phyloP scores from a whole-genome alignment of 2,329 filamentous ascomycete species.

The Magnaporthales sp. region DNA sequence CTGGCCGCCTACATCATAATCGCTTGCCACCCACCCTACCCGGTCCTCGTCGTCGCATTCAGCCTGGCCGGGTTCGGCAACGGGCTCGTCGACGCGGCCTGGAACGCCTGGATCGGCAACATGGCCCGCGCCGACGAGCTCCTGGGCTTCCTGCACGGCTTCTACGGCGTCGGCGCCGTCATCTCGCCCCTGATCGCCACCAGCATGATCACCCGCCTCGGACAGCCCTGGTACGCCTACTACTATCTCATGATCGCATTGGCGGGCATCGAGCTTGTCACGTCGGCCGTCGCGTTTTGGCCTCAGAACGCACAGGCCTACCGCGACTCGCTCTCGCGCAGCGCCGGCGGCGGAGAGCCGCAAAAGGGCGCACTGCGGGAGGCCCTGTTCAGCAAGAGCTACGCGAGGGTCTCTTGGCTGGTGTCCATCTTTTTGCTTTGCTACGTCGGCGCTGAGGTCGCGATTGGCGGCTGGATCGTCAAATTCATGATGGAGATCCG shows the following conservation, averaged over 20 bases:
- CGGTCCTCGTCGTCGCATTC: slow-evolving; percentile 55
- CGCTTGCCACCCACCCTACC: slow-evolving; percentile 60
- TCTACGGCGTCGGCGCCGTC: slow-evolving; percentile 64
- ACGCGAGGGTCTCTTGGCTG: slow-evolving; percentile 58
- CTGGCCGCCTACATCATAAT: slow-evolving; percentile 57
- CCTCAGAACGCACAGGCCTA: slow-evolving; percentile 48
- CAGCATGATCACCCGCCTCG: slow-evolving; percentile 56
- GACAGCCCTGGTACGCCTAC: slow-evolving; percentile 60
- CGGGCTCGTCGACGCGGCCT: slow-evolving; percentile 54
- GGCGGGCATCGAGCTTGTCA: slow-evolving; percentile 44
- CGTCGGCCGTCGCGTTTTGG: slow-evolving; percentile 54
- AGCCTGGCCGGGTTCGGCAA: slow-evolving; percentile 63
- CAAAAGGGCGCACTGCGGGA: slow-evolving; percentile 28
- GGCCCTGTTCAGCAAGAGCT: slow-evolving; percentile 1
- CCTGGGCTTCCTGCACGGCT: slow-evolving; percentile 62
- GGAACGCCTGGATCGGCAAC: slow-evolving; percentile 57
- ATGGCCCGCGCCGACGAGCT: slow-evolving; percentile 68
- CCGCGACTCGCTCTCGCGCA: slow-evolving; percentile 23
- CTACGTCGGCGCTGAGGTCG: slow-evolving; percentile 71
- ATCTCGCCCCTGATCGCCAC: slow-evolving; percentile 64
- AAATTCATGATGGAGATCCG: slow-evolving; percentile 80
- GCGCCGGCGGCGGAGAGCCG: neutral
- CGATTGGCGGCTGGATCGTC: slow-evolving; percentile 60
- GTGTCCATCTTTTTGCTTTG: slow-evolving; percentile 64
- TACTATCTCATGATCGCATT: slow-evolving; percentile 66